phyloP scores from a whole-genome alignment of 108 stramenopile species.

The Nannochloropsis salina region DNA sequence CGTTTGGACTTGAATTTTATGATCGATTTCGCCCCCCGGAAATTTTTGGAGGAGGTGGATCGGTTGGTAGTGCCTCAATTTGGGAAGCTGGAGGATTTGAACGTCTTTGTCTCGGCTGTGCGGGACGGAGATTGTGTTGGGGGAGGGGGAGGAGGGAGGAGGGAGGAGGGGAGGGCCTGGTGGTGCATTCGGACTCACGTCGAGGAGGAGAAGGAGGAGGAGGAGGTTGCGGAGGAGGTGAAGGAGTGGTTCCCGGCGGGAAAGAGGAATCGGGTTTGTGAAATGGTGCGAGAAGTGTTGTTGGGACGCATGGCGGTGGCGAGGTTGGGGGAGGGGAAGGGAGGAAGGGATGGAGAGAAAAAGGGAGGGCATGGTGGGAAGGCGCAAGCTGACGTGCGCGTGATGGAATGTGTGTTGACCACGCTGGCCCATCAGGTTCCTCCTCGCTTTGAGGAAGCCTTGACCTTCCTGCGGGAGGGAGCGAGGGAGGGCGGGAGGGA shows the following conservation, averaged over 20 bases:
- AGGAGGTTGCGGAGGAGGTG: not conserved
- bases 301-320: not conserved
- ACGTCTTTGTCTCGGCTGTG: not conserved
- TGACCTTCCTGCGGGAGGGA: not conserved
- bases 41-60: not conserved
- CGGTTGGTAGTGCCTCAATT: not conserved
- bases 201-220: not conserved
- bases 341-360: slow-evolving; percentile 7
- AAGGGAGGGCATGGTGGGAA: not conserved
- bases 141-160: not conserved
- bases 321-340: slow-evolving; percentile 3
- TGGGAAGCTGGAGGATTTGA: not conserved
- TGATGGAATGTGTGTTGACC: slow-evolving; percentile 1
- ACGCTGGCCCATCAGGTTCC: not conserved
- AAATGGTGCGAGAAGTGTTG: not conserved
- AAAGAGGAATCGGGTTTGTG: slow-evolving; percentile 6
- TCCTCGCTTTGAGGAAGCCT: not conserved
- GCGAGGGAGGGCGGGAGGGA: not conserved
- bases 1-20: slow-evolving; percentile 1
- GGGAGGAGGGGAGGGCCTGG: not conserved
- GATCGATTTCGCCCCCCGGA: not conserved
- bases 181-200: not conserved
- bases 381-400: not conserved
- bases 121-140: not conserved
- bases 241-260: not conserved